Percentiles rank a stretch among this genome's conserved stretches.
Evolutionary conservation across 2,329 filamentous ascomycete genomes (phyloP).

Genomic region (Coniella lustricola): DNA sequence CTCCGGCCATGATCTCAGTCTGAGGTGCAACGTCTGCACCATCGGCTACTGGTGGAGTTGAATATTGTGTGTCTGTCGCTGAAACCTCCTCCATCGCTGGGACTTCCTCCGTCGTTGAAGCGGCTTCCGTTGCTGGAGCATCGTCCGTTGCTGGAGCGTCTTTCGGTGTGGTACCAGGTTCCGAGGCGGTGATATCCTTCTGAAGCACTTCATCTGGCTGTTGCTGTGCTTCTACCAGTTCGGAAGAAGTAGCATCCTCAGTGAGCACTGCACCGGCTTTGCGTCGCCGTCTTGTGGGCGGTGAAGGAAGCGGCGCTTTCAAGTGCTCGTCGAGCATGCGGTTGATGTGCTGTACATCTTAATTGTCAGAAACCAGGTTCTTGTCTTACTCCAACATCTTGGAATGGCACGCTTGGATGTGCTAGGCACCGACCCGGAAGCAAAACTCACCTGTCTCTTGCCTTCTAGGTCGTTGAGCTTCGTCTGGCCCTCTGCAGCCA

Average conservation of each 20-base stretch:
- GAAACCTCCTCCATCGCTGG: too few relatives aligned
- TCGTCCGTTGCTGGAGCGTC: not conserved
- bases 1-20: too few relatives aligned
- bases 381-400: too few relatives aligned
- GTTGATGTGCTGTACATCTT: conserved; percentile 31
- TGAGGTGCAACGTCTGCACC: too few relatives aligned
- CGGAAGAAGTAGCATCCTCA: not conserved
- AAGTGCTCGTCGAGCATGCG: conserved; percentile 36
- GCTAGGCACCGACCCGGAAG: too few relatives aligned
- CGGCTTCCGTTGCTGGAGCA: not conserved
- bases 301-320: conserved; percentile 25
- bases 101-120: too few relatives aligned
- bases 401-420: conserved; percentile 7
- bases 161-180: not conserved
- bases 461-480: conserved; percentile 28
- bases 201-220: not conserved
- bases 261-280: conserved; percentile 6
- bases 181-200: not conserved
- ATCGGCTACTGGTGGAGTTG: too few relatives aligned
- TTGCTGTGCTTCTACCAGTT: not conserved
- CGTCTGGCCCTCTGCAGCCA: conserved; percentile 26
- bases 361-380: not conserved
- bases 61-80: too few relatives aligned
- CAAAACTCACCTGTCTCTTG: conserved; percentile 25
- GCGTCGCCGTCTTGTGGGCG: conserved; percentile 21